Base-by-base conservation (phyloP, 768 basidiomycete genomes). In the Atractiella rhizophila region DNA sequence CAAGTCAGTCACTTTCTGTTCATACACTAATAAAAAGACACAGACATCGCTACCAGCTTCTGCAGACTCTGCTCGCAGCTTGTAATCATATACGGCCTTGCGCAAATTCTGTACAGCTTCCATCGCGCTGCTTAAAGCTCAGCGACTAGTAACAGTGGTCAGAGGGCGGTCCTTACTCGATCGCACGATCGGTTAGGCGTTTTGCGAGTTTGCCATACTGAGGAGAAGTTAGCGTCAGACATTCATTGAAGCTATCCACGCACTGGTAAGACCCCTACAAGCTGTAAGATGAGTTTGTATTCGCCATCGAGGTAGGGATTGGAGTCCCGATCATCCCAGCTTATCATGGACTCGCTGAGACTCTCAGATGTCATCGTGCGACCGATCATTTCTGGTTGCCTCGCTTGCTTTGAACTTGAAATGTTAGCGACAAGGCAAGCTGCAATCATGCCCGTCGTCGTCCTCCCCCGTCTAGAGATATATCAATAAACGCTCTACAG, bases 171-270 rank as follows among this genome's bases (percentile, higher is more conserved):
- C 85, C 83, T 50, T 74, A 60, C 59, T 96, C 86, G 49, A 91
- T 73, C 2, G 77, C 82, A 19, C 70, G 63, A 57, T 96, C 88
- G 0, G 83, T 74, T 45, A 96, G 57, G 30, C 73, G 70, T 59
- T 98, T 98, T 10, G 91, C 88, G 9, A 73, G 62, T 58, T 94
- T 94, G 16, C 91, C 88, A 51, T 86, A 69, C n/a, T n/a, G n/a
- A n/a, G n/a, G n/a, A n/a, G n/a, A n/a, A n/a, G n/a, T n/a, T n/a
- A n/a, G n/a, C n/a, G n/a, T n/a, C n/a, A n/a, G n/a, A n/a, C n/a
- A n/a, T n/a, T n/a, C n/a, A n/a, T n/a, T n/a, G n/a, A n/a, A n/a
- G n/a, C n/a, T n/a, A n/a, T n/a, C n/a, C n/a, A n/a, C 44, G 42
- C 23, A 36, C 32, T 18, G 20, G 32, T 4, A 43, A 28, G 12